Conservation (phyloP, 352 stramenopile species). For the Elongisporangium undulatum region DNA sequence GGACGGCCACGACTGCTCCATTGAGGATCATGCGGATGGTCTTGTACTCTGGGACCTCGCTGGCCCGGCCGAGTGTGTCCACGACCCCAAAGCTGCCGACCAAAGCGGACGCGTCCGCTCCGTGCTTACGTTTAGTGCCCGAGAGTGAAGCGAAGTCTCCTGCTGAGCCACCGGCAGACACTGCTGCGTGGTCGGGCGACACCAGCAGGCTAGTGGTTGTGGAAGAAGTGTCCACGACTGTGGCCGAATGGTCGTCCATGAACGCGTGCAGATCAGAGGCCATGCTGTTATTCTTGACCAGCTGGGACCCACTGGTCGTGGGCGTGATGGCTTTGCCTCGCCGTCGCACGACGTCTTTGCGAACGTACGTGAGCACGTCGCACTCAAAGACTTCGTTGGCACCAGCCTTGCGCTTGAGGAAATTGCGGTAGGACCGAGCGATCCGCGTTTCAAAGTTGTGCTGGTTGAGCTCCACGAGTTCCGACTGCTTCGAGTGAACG, state of each 20-base stretch:
- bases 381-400: conserved; percentile 46
- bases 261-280: no score
- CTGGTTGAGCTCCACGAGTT: conserved; percentile 60
- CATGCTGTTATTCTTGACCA: no score
- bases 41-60: conserved; percentile 36
- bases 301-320: no score
- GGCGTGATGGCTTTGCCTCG: neutral
- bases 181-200: no score
- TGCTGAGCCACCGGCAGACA: no score
- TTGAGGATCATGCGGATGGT: conserved; percentile 74
- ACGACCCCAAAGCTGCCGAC: neutral
- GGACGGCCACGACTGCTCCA: conserved; percentile 53
- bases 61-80: neutral
- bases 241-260: no score
- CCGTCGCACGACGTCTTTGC: conserved; percentile 31
- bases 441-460: conserved; percentile 70
- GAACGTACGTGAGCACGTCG: conserved; percentile 71
- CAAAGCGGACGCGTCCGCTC: no score
- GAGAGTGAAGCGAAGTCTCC: neutral
- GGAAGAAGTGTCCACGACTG: no score
- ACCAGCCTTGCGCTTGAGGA: conserved; percentile 60
- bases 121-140: conserved; percentile 6
- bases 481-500: conserved; percentile 76
- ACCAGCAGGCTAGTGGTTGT: no score
- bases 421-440: conserved; percentile 71